Percentiles rank a stretch among this genome's conserved stretches.
phyloP scores from a whole-genome alignment of 2,329 filamentous ascomycete genomes.

The Diplodia mutila region DNA sequence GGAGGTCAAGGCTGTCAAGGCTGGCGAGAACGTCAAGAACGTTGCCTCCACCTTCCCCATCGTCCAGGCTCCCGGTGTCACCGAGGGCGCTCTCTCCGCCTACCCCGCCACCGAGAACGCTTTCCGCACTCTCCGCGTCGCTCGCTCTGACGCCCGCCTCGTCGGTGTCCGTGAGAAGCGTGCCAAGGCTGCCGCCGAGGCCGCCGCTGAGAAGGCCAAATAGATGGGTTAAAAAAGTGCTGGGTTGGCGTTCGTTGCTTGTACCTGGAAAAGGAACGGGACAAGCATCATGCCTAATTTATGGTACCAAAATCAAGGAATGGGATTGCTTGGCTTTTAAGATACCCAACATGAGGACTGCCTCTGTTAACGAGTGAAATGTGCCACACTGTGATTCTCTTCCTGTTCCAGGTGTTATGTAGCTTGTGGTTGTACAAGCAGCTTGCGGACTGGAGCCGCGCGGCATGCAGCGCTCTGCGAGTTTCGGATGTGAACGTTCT shows the following conservation, averaged over 20 bases:
- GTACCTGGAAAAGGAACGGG: slow-evolving; percentile 19
- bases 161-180: slow-evolving; percentile 91
- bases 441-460: background rate
- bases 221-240: slow-evolving; percentile 50
- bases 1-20: slow-evolving; percentile 72
- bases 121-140: slow-evolving; percentile 81
- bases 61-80: slow-evolving; percentile 70
- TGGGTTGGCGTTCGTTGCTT: slow-evolving; percentile 27
- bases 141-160: slow-evolving; percentile 80
- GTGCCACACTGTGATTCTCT: background rate
- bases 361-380: slow-evolving; percentile 19
- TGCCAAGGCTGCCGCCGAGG: slow-evolving; percentile 82
- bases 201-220: slow-evolving; percentile 80
- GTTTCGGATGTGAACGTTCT: too few relatives aligned
- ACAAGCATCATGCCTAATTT: slow-evolving; percentile 25
- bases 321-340: slow-evolving; percentile 25
- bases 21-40: slow-evolving; percentile 56
- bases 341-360: slow-evolving; percentile 23
- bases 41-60: slow-evolving; percentile 71
- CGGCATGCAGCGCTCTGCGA: background rate
- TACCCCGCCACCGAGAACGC: slow-evolving; percentile 77
- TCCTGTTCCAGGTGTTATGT: background rate
- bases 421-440: background rate
- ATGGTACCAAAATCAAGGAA: slow-evolving; percentile 25
- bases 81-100: slow-evolving; percentile 77